Percentiles rank a stretch among this genome's conserved stretches.
Conservation (phyloP, 306 rosid genomes). For the Vicia faba region DNA sequence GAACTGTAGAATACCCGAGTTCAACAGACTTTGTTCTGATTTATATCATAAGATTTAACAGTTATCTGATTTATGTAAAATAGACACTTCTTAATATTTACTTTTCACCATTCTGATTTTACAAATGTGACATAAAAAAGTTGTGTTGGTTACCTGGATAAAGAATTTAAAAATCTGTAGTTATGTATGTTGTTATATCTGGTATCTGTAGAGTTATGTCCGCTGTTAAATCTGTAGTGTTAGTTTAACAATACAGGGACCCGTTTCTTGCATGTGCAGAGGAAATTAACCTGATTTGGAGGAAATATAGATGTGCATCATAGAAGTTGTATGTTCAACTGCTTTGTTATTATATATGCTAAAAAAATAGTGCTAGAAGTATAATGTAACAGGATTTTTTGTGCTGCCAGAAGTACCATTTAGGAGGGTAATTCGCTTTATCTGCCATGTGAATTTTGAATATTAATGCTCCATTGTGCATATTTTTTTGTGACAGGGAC, state of each 20-base stretch:
- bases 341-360: constrained; percentile 12
- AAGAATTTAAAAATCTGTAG: background rate
- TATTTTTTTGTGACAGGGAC: constrained; percentile 59
- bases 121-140: constrained; percentile 5
- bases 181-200: no score
- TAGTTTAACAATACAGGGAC: constrained; percentile 3
- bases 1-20: constrained; percentile 12
- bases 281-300: constrained; percentile 17
- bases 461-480: constrained; percentile 20
- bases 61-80: constrained; percentile 25
- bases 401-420: background rate
- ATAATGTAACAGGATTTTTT: background rate
- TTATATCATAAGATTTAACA: background rate
- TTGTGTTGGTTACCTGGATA: constrained; percentile 19
- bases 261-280: background rate
- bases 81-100: background rate
- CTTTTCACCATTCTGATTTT: constrained; percentile 4
- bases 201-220: no score
- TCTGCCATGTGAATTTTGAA: background rate
- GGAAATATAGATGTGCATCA: background rate
- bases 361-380: constrained; percentile 4
- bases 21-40: constrained; percentile 20
- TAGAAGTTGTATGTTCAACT: constrained; percentile 9
- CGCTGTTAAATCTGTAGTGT: no score
- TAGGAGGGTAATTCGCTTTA: background rate